Evolutionary conservation across 2,329 filamentous ascomycete genomes (phyloP), one percentile per base, ranked within the genome.

Genomic region (Venturia effusa): DNA sequence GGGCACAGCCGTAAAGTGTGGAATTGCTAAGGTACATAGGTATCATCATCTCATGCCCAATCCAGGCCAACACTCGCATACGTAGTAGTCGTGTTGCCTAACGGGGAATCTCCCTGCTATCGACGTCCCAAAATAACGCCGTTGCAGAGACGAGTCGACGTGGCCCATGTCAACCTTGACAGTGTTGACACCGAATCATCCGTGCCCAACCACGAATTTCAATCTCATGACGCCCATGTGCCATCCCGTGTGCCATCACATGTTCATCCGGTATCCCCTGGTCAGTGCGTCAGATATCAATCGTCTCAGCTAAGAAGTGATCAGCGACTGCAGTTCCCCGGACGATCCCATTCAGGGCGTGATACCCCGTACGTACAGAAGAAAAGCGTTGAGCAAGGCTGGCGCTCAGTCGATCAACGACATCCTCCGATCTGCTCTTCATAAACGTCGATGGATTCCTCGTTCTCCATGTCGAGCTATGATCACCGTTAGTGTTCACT

Each of bases 381-480:
- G 43, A 8, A 48, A 24, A 24, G n/a, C n/a, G n/a, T 24, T 22
- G 43, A 24, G 43, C 43, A 48, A 48, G 43, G n/a, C n/a, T 22
- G 43, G 1, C n/a, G 43, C 43, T n/a, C 2, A 39, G 37, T 39
- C 37, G 37, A 39, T 48, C 43, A 22, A 48, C 11, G 1, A 51
- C 45, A 4, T 51, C 59, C 59, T 15, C 59, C 59, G 37, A 61
- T 45, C 24, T 61, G 59, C 40, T 61, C 59, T 61, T 40, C 59
- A n/a, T 40, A 45, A 41, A 61, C 59, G n/a, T 61, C 59, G 37
- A 61, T 45, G 15, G 59, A 22, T 8, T 61, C 59, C 1, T 41
- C 40, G n/a, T 30, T 45, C 4, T 61, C 59, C 59, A 61, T 61
- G 1, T 27, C 37, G 13, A 61, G 22, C 59, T 61, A 32, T 51